phyloP scores from a whole-genome alignment of 352 stramenopile genomes.

The Phytophthora fragariae region DNA sequence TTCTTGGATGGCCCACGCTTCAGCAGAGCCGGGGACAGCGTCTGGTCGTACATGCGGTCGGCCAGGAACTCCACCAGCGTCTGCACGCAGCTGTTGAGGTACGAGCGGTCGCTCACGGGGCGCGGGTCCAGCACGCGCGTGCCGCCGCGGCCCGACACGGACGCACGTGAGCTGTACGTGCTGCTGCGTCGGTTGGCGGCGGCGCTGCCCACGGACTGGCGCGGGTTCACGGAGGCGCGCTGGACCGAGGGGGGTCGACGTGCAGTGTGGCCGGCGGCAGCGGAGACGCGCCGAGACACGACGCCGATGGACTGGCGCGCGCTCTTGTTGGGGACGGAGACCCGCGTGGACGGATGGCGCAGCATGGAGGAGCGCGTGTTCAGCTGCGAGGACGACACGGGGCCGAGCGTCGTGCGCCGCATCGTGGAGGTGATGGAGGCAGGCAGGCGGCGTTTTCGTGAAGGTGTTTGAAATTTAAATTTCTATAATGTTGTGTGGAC shows the following conservation, averaged over 20 bases:
- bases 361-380: constrained; percentile 63
- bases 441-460: background rate
- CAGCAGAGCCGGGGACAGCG: constrained; percentile 91
- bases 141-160: constrained; percentile 49
- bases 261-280: constrained; percentile 29
- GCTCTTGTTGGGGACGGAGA: constrained; percentile 65
- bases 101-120: constrained; percentile 92
- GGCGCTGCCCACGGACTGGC: constrained; percentile 54
- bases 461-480: constrained; percentile 31
- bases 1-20: constrained; percentile 95
- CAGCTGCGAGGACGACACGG: constrained; percentile 87
- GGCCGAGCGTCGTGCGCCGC: constrained; percentile 86
- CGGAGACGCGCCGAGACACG: constrained; percentile 63
- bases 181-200: constrained; percentile 58
- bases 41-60: constrained; percentile 92
- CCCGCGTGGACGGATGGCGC: constrained; percentile 47
- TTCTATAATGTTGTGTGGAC: background rate
- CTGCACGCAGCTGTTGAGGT: constrained; percentile 92
- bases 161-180: constrained; percentile 67
- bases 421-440: constrained; percentile 36
- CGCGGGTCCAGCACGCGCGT: constrained; percentile 79
- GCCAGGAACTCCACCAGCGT: constrained; percentile 95
- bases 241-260: constrained; percentile 32
- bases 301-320: constrained; percentile 66
- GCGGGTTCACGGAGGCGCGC: constrained; percentile 53